These are phyloP conservation scores for Ophiosphaerella narmari DNA, from an alignment of 2,329 filamentous ascomycete species.

Conservation along the genomic window DNA sequence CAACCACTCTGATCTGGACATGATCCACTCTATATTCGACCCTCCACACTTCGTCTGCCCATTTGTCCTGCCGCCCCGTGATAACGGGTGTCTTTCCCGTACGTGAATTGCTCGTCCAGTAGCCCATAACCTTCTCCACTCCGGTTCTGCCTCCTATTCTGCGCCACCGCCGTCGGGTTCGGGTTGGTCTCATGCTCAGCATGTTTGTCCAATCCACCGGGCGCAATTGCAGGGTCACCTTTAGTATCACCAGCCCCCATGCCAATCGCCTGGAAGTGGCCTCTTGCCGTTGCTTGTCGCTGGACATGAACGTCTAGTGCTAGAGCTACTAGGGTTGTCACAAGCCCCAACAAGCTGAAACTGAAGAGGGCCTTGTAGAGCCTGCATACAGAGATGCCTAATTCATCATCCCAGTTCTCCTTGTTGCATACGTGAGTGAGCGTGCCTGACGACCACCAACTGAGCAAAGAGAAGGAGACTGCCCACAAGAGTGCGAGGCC, in stretches of 20 bases:
- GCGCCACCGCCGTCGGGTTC: conserved; percentile 26
- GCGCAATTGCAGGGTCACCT: conserved; percentile 17
- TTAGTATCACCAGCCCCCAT: conserved; percentile 41
- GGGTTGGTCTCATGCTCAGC: conserved; percentile 25
- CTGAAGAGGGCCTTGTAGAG: conserved; percentile 65
- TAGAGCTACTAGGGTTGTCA: conserved; percentile 54
- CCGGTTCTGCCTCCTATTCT: conserved; percentile 8
- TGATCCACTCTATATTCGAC: conserved; percentile 8
- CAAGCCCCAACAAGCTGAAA: conserved; percentile 56
- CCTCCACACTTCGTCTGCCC: conserved; percentile 18
- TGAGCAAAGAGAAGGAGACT: conserved; percentile 56
- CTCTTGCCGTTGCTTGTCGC: conserved; percentile 47
- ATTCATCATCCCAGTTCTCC: conserved; percentile 58
- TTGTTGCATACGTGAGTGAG: conserved; percentile 57
- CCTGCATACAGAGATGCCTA: conserved; percentile 61
- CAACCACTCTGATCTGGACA: not conserved
- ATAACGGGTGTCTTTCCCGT: conserved; percentile 49
- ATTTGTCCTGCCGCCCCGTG: conserved; percentile 37
- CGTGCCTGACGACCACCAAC: conserved; percentile 60
- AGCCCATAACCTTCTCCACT: conserved; percentile 46
- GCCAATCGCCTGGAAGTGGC: conserved; percentile 56
- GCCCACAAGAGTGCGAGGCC: conserved; percentile 58
- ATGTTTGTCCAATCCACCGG: not conserved
- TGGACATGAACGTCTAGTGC: conserved; percentile 57
- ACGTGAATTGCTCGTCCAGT: conserved; percentile 50